Base-by-base conservation (phyloP, 345 rosid species). In the Pistacia integerrima region DNA sequence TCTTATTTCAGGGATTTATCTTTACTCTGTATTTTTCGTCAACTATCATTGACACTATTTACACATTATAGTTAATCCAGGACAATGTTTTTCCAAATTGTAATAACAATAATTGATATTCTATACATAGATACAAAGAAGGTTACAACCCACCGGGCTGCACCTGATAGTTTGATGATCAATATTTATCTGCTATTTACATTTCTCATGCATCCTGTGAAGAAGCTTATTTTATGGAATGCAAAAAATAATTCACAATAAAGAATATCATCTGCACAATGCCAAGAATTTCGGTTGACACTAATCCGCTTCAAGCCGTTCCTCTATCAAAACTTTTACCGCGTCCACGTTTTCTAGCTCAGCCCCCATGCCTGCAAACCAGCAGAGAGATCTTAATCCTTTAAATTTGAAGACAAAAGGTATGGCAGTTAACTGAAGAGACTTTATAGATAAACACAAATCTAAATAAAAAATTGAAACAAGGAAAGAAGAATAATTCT, bases 291-390 rank as follows among this genome's bases (percentile, higher is more conserved):
- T 76, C 5, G 62, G 25, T 52, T 16, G 35, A 70, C 30, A 67
- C 4, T 59, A 7, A 68, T 66, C 28, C 55, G 51, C 56, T 61
- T 73, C 62, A 46, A 1, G 41, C 33, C 41, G 38, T 57, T 80
- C 28, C 33, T 56, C 75, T 22, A 10, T 35, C 67, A 11, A 48
- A 73, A 66, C 22, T 69, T 79, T 63, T 46, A 22, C 44, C 41
- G 52, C 74, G 9, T 33, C 68, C 69, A 49, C 49, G 54, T 35
- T 74, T 49, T 74, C 72, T 76, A 90, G 86, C 84, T 83, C 83
- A 88, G 68, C 69, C 77, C 88, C 94, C 92, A 90, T 74, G 90
- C 94, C 94, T 90, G 89, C 85, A 74, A 59, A 64, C 49, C 7
- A 57, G 18, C 30, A 57, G 9, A 58, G 18, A 61, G 30, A 36